Conservation (phyloP, 2,329 filamentous ascomycete genomes). For the Trichoderma semiorbis region DNA sequence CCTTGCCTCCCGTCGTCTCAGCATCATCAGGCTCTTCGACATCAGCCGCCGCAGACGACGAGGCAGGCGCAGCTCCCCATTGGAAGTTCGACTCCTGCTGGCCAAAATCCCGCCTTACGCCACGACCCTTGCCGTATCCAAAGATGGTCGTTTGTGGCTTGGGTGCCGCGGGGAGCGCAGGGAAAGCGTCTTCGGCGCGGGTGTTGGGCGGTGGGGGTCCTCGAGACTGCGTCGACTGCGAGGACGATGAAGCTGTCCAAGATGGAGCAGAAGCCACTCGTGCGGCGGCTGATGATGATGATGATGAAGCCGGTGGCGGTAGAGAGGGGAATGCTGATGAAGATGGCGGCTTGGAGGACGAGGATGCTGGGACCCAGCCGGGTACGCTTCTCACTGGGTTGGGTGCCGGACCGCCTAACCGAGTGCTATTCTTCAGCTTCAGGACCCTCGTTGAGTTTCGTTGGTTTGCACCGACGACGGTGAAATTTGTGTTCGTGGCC, state of each 20-base stretch:
- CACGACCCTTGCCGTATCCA: conserved; percentile 52
- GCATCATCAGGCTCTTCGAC: conserved; percentile 28
- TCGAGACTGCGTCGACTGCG: conserved; percentile 37
- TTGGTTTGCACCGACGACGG: conserved; percentile 40
- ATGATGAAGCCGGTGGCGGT: conserved; percentile 28
- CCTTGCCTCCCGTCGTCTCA: conserved; percentile 35
- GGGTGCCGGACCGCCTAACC: conserved; percentile 37
- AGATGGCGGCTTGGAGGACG: conserved; percentile 22
- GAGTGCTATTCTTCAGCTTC: conserved; percentile 57
- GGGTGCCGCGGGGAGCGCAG: conserved; percentile 73
- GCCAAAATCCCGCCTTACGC: conserved; percentile 53
- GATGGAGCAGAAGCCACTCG: conserved; percentile 27
- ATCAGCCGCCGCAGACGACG: conserved; percentile 24
- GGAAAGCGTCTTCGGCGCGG: conserved; percentile 64
- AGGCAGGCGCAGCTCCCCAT: conserved; percentile 37
- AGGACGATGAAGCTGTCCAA: conserved; percentile 33
- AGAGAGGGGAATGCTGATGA: conserved; percentile 45
- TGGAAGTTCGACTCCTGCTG: conserved; percentile 49
- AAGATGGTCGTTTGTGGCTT: conserved; percentile 64
- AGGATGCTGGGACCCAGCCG: conserved; percentile 25
- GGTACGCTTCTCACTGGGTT: conserved; percentile 22
- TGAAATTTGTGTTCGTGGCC: conserved; percentile 50
- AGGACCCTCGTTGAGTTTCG: conserved; percentile 54
- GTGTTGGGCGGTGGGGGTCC: conserved; percentile 23
- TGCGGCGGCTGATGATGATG: conserved; percentile 23